Evolutionary conservation across 176 grass and related monocot species (phyloP), one percentile per base, ranked within the genome.

Genomic region (Musa troglodytarum): DNA sequence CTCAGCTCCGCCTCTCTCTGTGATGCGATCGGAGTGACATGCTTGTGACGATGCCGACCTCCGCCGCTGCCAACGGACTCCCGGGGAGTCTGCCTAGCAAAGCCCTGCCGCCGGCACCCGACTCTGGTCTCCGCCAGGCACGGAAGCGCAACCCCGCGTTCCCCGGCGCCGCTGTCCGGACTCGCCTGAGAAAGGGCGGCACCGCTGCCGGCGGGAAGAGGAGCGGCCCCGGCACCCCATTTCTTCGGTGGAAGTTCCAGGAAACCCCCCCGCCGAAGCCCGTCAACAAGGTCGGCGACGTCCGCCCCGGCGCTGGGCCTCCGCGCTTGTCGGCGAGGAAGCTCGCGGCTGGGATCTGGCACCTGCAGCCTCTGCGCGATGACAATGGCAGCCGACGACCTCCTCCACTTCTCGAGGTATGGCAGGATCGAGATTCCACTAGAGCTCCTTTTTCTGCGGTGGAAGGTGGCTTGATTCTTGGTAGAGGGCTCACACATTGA

Each of bases 261-360:
- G 77, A 74, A 25, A 20, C 56, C 63, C 74, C 77, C 3, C 71
- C 29, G 73, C 63, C 72, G 65, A 63, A 85, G 77, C 57, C 19
- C 24, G 62, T 28, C 16, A 7, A 13, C 55, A 50, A 53, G 23
- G 43, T 17, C 22, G 77, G 57, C 19, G 80, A 63, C 50, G 75
- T 56, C 3, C 65, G 20, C 10, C 76, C 72, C 1, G 71, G 34
- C 0, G 43, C 58, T 52, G 81, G 77, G 61, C 53, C 57, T 6
- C 11, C 57, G 57, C 83, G 83, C 53, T 79, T 96, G 63, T 96
- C 92, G 4, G 92, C 82, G 59, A 73, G 92, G 86, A 79, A 83
- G 80, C 92, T 96, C 43, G 92, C 86, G 0, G 88, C 92, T 2
- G 84, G 85, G 2, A 82, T 96, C 11, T 96, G 92, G 92, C 84